phyloP scores from a whole-genome alignment of 139 green algal genomes.

The Chlorella vulgaris region DNA sequence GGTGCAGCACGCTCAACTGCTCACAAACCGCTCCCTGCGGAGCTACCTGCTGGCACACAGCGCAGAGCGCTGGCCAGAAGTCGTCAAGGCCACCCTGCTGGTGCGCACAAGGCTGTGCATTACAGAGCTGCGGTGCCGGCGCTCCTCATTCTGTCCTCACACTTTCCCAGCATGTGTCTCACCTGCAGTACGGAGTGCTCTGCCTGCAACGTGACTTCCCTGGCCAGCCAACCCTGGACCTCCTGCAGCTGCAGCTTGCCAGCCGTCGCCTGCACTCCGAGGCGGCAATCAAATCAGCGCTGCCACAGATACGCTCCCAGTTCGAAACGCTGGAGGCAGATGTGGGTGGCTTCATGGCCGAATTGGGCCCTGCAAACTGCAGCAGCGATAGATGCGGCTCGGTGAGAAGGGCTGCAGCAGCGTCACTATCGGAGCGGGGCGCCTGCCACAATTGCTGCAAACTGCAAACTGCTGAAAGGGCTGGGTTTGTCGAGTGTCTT shows the following conservation, averaged over 20 bases:
- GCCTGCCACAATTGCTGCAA: no score
- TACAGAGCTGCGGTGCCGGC: no score
- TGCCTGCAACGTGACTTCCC: constrained; percentile 30
- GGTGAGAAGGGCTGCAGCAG: neutral
- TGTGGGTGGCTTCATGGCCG: constrained; percentile 24
- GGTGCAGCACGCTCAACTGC: constrained; percentile 27
- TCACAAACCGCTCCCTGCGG: constrained; percentile 29
- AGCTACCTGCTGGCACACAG: constrained; percentile 28
- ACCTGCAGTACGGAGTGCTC: constrained; percentile 2
- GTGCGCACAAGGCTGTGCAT: neutral
- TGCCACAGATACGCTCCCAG: constrained; percentile 22
- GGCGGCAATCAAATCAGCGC: constrained; percentile 15
- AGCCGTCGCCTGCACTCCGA: constrained; percentile 4
- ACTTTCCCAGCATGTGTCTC: no score
- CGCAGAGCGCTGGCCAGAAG: constrained; percentile 11
- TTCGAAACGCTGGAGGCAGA: constrained; percentile 21
- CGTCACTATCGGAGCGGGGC: no score
- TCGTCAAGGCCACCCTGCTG: constrained; percentile 33
- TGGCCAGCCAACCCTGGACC: neutral
- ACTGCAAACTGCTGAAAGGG: no score
- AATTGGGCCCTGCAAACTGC: neutral
- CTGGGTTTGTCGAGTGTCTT: no score
- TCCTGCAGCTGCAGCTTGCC: neutral
- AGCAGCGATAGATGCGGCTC: neutral
- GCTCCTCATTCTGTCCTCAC: neutral